These are phyloP conservation scores for Tremella mesenterica DNA, from an alignment of 768 basidiomycete species.

Conservation along the genomic window DNA sequence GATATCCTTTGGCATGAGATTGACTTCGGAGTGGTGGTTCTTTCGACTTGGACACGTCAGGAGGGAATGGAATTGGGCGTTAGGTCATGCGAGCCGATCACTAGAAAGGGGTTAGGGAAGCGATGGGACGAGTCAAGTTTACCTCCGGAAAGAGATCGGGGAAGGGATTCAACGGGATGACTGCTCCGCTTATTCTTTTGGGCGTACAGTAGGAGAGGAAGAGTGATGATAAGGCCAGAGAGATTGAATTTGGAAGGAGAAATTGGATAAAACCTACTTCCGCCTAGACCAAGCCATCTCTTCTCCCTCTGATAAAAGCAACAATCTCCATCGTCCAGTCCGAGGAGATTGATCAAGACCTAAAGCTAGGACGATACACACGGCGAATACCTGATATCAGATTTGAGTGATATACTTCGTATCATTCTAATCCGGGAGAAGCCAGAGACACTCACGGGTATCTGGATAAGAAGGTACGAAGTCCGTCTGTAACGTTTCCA, in stretches of 20 bases:
- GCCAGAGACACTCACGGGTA: constrained; percentile 42
- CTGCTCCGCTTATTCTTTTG: too few relatives aligned
- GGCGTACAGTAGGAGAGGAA: too few relatives aligned
- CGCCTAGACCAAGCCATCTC: constrained; percentile 48
- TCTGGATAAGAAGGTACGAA: constrained; percentile 45
- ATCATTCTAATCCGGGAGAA: background rate
- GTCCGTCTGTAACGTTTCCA: constrained; percentile 45
- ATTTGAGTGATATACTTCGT: background rate
- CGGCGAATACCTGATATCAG: constrained; percentile 42
- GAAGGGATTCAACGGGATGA: too few relatives aligned
- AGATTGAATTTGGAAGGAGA: background rate
- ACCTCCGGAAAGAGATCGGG: too few relatives aligned
- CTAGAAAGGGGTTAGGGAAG: too few relatives aligned
- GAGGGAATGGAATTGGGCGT: background rate
- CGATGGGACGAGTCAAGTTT: too few relatives aligned
- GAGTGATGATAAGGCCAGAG: too few relatives aligned
- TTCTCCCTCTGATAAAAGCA: constrained; percentile 48
- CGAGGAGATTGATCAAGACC: constrained; percentile 47
- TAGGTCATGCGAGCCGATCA: too few relatives aligned
- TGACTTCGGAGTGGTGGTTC: too few relatives aligned
- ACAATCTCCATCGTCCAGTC: constrained; percentile 47
- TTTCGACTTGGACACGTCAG: background rate
- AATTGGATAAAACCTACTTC: constrained; percentile 35
- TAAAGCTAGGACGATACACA: constrained; percentile 47
- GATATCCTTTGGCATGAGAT: background rate